Percentiles rank a stretch among this genome's conserved stretches.
Evolutionary conservation across 2,329 filamentous ascomycete genomes (phyloP).

Genomic region (Leptographium radiaticola): DNA sequence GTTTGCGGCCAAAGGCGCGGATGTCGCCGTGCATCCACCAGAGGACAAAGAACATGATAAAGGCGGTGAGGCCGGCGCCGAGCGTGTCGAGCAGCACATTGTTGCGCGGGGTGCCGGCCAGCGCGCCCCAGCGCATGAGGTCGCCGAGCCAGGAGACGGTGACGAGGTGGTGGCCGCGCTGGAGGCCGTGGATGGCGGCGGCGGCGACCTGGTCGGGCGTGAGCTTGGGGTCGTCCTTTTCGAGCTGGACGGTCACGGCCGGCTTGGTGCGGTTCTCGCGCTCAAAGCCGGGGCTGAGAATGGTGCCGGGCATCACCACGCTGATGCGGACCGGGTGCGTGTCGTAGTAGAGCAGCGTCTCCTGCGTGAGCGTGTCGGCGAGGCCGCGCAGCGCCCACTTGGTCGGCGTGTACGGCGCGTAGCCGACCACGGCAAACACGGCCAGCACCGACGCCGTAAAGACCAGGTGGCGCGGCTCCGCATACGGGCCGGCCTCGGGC

Average conservation of each 20-base stretch:
- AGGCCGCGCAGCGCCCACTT: conserved; percentile 79
- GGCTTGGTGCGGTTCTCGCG: conserved; percentile 72
- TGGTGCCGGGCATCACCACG: conserved; percentile 73
- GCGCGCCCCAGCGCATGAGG: conserved; percentile 51
- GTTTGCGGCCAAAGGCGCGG: conserved; percentile 37
- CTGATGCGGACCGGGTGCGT: conserved; percentile 54
- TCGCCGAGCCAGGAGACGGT: conserved; percentile 61
- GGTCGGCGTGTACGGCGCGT: conserved; percentile 67
- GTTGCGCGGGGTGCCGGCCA: conserved; percentile 44
- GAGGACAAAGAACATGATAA: conserved; percentile 46
- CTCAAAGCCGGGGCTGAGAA: conserved; percentile 61
- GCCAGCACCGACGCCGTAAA: conserved; percentile 71
- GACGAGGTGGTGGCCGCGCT: conserved; percentile 68
- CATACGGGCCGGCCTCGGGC: conserved; percentile 28
- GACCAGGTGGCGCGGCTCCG: conserved; percentile 61
- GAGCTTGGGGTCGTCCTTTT: conserved; percentile 71
- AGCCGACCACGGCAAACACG: conserved; percentile 68
- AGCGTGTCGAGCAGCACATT: conserved; percentile 48
- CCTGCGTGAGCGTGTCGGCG: conserved; percentile 71
- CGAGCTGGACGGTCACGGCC: conserved; percentile 62
- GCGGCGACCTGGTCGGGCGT: conserved; percentile 65
- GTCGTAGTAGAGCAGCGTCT: conserved; percentile 74
- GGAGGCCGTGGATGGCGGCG: conserved; percentile 57
- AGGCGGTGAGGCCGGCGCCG: conserved; percentile 35
- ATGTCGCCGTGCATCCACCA: conserved; percentile 45